These are phyloP conservation scores for Colletotrichum nymphaeae DNA, from an alignment of 2,329 filamentous ascomycete genomes.

Conservation along the genomic window DNA sequence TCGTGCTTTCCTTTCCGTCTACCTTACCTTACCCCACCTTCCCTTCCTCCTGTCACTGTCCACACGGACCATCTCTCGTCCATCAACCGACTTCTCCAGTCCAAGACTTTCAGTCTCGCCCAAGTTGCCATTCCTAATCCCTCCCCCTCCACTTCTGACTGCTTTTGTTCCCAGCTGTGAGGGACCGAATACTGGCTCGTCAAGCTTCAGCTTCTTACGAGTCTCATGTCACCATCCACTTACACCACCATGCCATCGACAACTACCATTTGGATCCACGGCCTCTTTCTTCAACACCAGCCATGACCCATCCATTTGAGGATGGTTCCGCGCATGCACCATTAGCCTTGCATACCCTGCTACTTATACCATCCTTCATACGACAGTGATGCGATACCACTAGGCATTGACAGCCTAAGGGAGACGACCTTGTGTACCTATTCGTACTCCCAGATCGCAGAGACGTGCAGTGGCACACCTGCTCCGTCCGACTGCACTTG, in stretches of 20 bases:
- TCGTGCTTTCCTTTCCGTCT: too few relatives aligned
- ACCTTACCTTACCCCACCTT: background rate
- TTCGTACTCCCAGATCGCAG: background rate
- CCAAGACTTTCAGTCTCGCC: background rate
- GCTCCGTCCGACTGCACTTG: conserved; percentile 10
- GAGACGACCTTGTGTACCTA: conserved; percentile 6
- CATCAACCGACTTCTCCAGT: background rate
- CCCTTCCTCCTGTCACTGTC: background rate
- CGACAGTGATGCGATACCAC: conserved; percentile 13
- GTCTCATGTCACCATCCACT: background rate
- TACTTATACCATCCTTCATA: conserved; percentile 25
- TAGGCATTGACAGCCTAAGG: conserved; percentile 18
- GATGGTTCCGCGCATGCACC: background rate
- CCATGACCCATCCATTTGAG: background rate
- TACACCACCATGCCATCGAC: conserved; percentile 14
- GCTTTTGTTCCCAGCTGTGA: background rate
- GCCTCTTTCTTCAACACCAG: background rate
- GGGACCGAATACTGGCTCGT: background rate
- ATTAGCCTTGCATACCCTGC: background rate
- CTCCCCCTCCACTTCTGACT: background rate
- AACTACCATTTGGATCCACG: background rate
- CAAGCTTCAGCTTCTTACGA: background rate
- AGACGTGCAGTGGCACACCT: conserved; percentile 13
- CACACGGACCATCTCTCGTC: conserved; percentile 8
- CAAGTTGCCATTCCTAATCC: background rate